phyloP scores from a whole-genome alignment of 1,284 basidiomycete species.

The Moesziomyces sp. region DNA sequence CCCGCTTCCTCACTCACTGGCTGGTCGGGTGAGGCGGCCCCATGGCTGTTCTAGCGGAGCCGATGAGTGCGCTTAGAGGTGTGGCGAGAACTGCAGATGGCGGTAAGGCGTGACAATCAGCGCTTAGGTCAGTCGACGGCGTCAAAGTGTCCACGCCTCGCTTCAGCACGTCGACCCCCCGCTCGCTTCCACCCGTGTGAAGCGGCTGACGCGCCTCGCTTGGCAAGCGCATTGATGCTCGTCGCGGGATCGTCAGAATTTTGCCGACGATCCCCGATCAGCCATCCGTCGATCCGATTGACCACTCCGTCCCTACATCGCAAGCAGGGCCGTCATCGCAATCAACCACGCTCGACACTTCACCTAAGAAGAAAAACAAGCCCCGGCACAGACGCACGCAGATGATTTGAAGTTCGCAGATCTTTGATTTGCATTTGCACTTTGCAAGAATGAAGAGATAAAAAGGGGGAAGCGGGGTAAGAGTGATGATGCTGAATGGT shows the following conservation, averaged over 20 bases:
- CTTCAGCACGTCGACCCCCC: not conserved
- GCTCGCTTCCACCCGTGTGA: not conserved
- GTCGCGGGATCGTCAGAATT: too few relatives aligned
- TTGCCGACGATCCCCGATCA: too few relatives aligned
- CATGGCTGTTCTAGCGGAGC: not conserved
- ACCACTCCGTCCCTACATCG: too few relatives aligned
- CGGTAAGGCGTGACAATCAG: not conserved
- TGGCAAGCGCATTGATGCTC: not conserved
- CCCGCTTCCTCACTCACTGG: not conserved
- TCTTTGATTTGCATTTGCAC: slow-evolving; percentile 1
- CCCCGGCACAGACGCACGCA: not conserved
- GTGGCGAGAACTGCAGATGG: too few relatives aligned
- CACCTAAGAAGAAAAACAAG: not conserved
- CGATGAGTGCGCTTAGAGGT: too few relatives aligned
- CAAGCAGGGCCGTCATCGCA: too few relatives aligned
- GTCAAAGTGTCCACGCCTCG: not conserved
- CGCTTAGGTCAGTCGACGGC: not conserved
- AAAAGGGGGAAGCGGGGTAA: not conserved
- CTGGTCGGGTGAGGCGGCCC: not conserved
- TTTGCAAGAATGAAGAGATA: not conserved
- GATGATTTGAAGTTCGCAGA: not conserved
- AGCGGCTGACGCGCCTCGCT: not conserved
- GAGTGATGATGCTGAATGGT: not conserved
- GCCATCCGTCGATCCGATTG: too few relatives aligned
- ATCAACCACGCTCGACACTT: too few relatives aligned